phyloP scores from a whole-genome alignment of 2,329 filamentous ascomycete species.

The Neopestalotiopsis sp. region DNA sequence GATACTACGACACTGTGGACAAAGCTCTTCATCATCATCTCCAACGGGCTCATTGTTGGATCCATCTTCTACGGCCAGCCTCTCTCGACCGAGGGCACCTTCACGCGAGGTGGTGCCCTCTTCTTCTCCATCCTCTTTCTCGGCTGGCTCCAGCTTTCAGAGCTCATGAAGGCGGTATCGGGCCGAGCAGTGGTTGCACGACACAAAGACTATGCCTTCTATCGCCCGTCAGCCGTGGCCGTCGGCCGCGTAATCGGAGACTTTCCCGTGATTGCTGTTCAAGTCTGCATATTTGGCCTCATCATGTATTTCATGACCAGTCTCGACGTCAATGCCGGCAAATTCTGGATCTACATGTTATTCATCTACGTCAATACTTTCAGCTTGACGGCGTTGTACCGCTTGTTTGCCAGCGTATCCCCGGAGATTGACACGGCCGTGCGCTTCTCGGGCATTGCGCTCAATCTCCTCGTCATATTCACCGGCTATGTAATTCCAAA shows the following conservation, averaged over 20 bases:
- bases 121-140: conserved; percentile 62
- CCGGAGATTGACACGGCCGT: conserved; percentile 65
- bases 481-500: conserved; percentile 70
- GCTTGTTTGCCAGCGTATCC: conserved; percentile 38
- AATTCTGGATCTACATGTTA: conserved; percentile 71
- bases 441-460: conserved; percentile 57
- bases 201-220: conserved; percentile 56
- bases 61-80: conserved; percentile 77
- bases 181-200: conserved; percentile 66
- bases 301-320: conserved; percentile 81
- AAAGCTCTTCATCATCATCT: conserved; percentile 79
- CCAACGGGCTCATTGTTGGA: conserved; percentile 76
- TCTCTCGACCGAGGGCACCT: conserved; percentile 66
- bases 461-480: conserved; percentile 69
- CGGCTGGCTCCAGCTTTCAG: conserved; percentile 73
- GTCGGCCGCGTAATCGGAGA: conserved; percentile 64
- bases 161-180: conserved; percentile 78
- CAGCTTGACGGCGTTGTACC: conserved; percentile 36
- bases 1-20: conserved; percentile 78
- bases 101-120: conserved; percentile 53
- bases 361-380: conserved; percentile 51
- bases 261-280: conserved; percentile 66
- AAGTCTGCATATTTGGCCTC: conserved; percentile 72
- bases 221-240: conserved; percentile 60
- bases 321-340: conserved; percentile 67